Evolutionary conservation across 1,284 basidiomycete species (phyloP).

Genomic region (Puccinia hordei): DNA sequence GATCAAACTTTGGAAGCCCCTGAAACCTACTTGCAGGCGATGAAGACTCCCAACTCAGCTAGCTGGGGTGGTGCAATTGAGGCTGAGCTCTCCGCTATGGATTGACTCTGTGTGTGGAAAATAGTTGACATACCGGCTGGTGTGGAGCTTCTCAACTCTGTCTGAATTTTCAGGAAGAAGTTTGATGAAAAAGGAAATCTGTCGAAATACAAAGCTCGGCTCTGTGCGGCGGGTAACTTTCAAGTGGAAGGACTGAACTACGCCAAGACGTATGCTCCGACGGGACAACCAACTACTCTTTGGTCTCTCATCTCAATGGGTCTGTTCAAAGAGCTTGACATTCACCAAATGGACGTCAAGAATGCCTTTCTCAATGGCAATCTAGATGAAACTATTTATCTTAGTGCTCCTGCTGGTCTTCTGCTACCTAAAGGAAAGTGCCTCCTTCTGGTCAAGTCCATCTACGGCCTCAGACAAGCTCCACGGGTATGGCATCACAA

Average conservation of each 20-base stretch:
- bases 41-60: too few relatives aligned
- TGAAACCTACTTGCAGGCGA: too few relatives aligned
- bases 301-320: background rate
- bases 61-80: too few relatives aligned
- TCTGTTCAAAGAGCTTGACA: background rate
- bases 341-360: slow-evolving; percentile 19
- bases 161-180: slow-evolving; percentile 2
- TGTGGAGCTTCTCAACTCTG: background rate
- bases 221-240: too few relatives aligned
- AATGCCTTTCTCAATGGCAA: background rate
- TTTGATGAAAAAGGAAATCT: too few relatives aligned
- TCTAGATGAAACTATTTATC: background rate
- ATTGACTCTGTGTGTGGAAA: background rate
- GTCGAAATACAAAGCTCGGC: too few relatives aligned
- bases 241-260: too few relatives aligned
- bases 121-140: background rate
- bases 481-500: slow-evolving; percentile 2
- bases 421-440: background rate
- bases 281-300: too few relatives aligned
- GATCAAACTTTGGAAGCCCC: too few relatives aligned
- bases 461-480: background rate
- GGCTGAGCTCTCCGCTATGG: background rate
- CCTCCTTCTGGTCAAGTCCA: background rate
- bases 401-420: background rate
- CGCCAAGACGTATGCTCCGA: too few relatives aligned